phyloP scores from a whole-genome alignment of 441 rosid genomes.

The Breynia disticha region DNA sequence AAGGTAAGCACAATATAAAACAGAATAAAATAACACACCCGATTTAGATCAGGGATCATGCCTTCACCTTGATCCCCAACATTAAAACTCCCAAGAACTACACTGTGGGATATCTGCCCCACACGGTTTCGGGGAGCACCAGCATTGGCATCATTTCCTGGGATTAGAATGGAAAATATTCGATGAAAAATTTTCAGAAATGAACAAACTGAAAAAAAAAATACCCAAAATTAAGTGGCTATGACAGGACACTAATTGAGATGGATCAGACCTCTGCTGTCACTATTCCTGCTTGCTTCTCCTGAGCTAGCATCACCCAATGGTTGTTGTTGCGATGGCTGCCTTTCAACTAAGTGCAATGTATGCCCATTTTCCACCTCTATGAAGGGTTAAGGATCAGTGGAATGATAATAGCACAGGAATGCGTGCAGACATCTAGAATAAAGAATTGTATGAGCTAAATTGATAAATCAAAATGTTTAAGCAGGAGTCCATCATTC shows the following conservation, averaged over 20 bases:
- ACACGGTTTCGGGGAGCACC: constrained; percentile 47
- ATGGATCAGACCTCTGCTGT: constrained; percentile 29
- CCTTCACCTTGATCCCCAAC: constrained; percentile 82
- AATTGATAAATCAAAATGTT: too few species aligned
- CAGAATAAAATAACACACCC: constrained; percentile 32
- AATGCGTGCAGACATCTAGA: background rate
- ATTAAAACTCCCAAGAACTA: constrained; percentile 79
- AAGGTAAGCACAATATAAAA: background rate
- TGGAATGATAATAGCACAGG: constrained; percentile 4
- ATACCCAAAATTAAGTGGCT: background rate
- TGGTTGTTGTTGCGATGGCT: constrained; percentile 48
- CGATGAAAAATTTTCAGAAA: constrained; percentile 3
- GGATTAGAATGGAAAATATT: background rate
- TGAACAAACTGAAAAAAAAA: background rate
- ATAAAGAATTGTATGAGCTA: constrained; percentile 7
- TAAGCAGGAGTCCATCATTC: too few species aligned
- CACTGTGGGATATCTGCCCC: constrained; percentile 75
- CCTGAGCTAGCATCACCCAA: constrained; percentile 45
- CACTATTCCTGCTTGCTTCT: constrained; percentile 40
- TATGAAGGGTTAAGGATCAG: constrained; percentile 40
- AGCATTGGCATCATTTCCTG: constrained; percentile 50
- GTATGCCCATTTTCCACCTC: constrained; percentile 96
- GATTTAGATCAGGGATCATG: constrained; percentile 47
- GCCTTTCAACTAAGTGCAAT: constrained; percentile 84
- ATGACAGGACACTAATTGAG: background rate